Evolutionary conservation across 768 basidiomycete species (phyloP), one percentile per base, ranked within the genome.

Genomic region (Lepiota brunneoincarnata): DNA sequence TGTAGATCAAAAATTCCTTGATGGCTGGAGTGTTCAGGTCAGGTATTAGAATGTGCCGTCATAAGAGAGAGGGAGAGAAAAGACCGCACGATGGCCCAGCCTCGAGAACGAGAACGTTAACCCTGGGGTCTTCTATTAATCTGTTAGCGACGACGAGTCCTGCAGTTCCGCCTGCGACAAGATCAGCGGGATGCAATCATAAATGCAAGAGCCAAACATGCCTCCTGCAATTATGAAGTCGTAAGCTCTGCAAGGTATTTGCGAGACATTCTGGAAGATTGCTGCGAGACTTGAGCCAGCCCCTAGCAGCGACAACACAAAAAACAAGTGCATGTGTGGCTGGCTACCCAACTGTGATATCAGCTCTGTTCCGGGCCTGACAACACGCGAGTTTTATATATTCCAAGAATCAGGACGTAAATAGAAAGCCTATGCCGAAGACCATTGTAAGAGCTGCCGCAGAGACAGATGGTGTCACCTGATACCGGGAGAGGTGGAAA

Each of bases 21-120:
- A 51, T 63, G 46, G 5, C 63, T 66, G 48, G 21, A 4, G 9
- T 26, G 21, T 43, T 35, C 11, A 47, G 15, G 36, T 39, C 20
- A 35, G 41, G 44, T 10, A n/a, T 12, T 11, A 24, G 14, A 17
- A n/a, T n/a, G n/a, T n/a, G n/a, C n/a, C n/a, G n/a, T n/a, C n/a
- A n/a, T n/a, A n/a, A n/a, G n/a, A n/a, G n/a, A n/a, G n/a, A n/a
- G 6, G 31, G 53, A 18, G 17, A 14, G 34, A 20, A 41, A 36
- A 53, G 4, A 51, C 56, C 60, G 17, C 49, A 67, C 67, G 60
- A 63, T 24, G 51, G 50, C 0, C 67, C 67, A 2, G 64, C 64
- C 58, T 69, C 68, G 7, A 69, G 28, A 4, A 69, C 60, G 4
- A 68, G 55, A 15, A 68, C 64, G 4, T 54, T 58, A 20, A 59